phyloP scores from a whole-genome alignment of 148 eudicot genomes.

The Euryodendron excelsum region DNA sequence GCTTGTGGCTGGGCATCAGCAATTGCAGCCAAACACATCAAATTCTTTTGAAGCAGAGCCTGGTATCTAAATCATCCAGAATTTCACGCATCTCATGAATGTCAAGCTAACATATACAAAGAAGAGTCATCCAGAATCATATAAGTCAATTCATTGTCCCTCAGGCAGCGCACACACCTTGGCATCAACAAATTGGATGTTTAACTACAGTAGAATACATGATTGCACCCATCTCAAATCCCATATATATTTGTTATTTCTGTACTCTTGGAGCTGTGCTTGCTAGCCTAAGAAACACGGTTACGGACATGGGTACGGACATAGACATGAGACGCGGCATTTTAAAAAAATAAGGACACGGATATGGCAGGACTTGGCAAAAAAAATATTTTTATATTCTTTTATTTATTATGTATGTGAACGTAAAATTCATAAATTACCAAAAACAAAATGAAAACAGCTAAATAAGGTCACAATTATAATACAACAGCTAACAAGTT shows the following conservation, averaged over 20 bases:
- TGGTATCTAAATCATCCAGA: slow-evolving; percentile 63
- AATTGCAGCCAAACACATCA: slow-evolving; percentile 96
- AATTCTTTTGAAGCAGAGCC: slow-evolving; percentile 92
- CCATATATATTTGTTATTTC: background rate
- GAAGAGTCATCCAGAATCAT: background rate
- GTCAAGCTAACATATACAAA: background rate
- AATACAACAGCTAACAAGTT: too few relatives aligned
- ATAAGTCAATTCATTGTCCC: background rate
- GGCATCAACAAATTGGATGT: background rate
- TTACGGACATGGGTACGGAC: too few relatives aligned
- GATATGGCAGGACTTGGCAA: too few relatives aligned
- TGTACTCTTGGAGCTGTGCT: background rate
- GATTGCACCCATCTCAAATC: background rate
- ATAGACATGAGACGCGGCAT: too few relatives aligned
- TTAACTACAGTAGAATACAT: background rate
- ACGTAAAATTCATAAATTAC: too few relatives aligned
- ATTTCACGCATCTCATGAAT: background rate
- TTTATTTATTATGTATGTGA: too few relatives aligned
- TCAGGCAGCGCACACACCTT: background rate
- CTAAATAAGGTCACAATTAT: too few relatives aligned
- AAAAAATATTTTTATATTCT: too few relatives aligned
- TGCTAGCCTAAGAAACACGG: too few relatives aligned
- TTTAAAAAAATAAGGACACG: too few relatives aligned
- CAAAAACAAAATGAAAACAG: too few relatives aligned
- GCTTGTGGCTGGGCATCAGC: slow-evolving; percentile 98